Conservation (phyloP, 257 asterid genomes). For the Leptodermis oblonga region DNA sequence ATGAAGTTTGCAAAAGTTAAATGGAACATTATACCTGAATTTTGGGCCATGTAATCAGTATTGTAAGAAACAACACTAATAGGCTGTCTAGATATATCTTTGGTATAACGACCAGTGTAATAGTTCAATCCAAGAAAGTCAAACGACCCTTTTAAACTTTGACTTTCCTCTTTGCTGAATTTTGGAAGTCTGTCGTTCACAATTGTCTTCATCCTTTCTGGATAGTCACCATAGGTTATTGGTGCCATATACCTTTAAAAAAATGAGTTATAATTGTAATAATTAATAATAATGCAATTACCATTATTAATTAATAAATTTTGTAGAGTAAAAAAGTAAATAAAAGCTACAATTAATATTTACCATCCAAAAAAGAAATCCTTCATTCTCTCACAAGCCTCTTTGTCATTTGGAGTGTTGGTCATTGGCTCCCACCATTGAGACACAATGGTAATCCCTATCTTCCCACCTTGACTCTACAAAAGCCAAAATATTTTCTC, state of each 20-base stretch:
- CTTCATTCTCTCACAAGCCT: slow-evolving; percentile 14
- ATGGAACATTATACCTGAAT: background rate
- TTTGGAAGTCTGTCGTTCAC: slow-evolving; percentile 23
- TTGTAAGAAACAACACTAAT: background rate
- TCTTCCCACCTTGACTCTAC: slow-evolving; percentile 51
- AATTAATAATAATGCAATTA: too few relatives aligned
- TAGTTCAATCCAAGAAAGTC: slow-evolving; percentile 33
- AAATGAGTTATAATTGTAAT: too few relatives aligned
- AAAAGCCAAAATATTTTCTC: too few relatives aligned
- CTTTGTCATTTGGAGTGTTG: slow-evolving; percentile 5
- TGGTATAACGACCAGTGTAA: slow-evolving; percentile 17
- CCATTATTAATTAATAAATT: too few relatives aligned
- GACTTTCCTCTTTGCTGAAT: slow-evolving; percentile 17
- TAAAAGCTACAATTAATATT: too few relatives aligned
- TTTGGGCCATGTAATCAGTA: background rate
- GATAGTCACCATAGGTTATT: slow-evolving; percentile 25
- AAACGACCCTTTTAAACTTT: slow-evolving; percentile 13
- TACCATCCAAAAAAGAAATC: slow-evolving; percentile 38
- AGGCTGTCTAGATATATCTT: background rate
- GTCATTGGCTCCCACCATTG: slow-evolving; percentile 49
- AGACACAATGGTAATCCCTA: slow-evolving; percentile 42
- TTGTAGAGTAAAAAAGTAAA: too few relatives aligned
- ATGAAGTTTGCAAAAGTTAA: too few relatives aligned
- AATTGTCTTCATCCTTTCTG: slow-evolving; percentile 16
- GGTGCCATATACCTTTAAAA: slow-evolving; percentile 33